Evolutionary conservation across 371 early-diverging fungal genomes (phyloP).

Genomic region (Mortierella sp.): DNA sequence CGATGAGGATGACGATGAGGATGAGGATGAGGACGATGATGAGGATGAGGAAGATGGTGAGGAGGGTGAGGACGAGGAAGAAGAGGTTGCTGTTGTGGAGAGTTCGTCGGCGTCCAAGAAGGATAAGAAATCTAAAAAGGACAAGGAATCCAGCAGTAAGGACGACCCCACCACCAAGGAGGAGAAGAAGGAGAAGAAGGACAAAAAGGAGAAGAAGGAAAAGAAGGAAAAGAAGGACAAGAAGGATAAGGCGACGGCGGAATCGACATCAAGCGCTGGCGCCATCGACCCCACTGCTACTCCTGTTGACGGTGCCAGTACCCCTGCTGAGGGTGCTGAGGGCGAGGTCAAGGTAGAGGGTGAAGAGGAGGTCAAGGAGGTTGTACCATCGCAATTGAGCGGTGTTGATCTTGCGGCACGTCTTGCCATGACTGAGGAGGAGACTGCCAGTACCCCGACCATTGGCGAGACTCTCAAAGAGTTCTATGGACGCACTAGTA

Average conservation of each 20-base stretch:
- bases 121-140: constrained; percentile 32
- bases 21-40: constrained; percentile 58
- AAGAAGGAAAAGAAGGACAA: constrained; percentile 59
- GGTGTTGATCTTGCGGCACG: constrained; percentile 56
- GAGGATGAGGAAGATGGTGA: constrained; percentile 54
- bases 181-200: constrained; percentile 39
- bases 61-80: constrained; percentile 38
- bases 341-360: constrained; percentile 20
- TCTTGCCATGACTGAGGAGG: constrained; percentile 60
- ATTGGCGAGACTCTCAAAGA: constrained; percentile 62
- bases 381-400: constrained; percentile 53
- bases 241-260: constrained; percentile 49
- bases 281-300: constrained; percentile 25
- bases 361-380: constrained; percentile 19
- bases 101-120: constrained; percentile 43
- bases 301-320: not conserved
- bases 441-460: constrained; percentile 59
- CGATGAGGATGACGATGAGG: constrained; percentile 57
- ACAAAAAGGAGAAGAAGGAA: constrained; percentile 49
- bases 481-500: constrained; percentile 64
- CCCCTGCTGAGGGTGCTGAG: constrained; percentile 7
- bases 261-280: constrained; percentile 40
- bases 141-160: constrained; percentile 19
- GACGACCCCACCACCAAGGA: constrained; percentile 25
- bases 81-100: constrained; percentile 20